Conservation (phyloP, 352 stramenopile genomes). For the Blastocystis hominis region DNA sequence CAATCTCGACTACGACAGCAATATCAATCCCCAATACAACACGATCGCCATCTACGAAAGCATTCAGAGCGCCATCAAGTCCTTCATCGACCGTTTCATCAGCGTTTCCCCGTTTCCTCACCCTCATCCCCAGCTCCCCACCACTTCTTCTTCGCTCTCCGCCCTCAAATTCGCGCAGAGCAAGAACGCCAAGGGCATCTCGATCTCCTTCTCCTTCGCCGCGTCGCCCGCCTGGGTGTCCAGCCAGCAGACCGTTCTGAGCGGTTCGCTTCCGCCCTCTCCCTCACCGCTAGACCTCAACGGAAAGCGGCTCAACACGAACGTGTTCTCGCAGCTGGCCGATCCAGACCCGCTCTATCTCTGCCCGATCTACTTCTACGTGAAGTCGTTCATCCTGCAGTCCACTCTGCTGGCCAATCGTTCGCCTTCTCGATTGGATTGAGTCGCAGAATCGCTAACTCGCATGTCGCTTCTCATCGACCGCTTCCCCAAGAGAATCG, state of each 20-base stretch:
- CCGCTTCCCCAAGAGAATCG: too few species aligned
- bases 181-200: not conserved
- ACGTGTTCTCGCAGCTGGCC: not conserved
- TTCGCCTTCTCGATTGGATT: not conserved
- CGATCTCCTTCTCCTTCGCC: slow-evolving; percentile 25
- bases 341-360: slow-evolving; percentile 2
- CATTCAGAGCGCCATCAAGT: slow-evolving; percentile 3
- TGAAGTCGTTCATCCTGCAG: slow-evolving; percentile 15
- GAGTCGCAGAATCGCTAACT: not conserved
- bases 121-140: not conserved
- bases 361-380: slow-evolving; percentile 3
- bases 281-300: not conserved
- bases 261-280: not conserved
- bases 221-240: not conserved
- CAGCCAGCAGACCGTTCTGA: slow-evolving; percentile 7
- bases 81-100: slow-evolving; percentile 17
- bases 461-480: too few species aligned
- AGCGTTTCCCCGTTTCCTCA: not conserved
- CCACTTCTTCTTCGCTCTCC: not conserved
- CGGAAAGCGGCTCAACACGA: not conserved
- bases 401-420: not conserved
- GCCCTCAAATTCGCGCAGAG: not conserved
- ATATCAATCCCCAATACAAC: slow-evolving; percentile 43
- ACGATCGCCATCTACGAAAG: not conserved
- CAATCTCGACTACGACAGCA: not conserved